Conservation (phyloP, 352 stramenopile species). For the Globisporangium iwayamae region DNA sequence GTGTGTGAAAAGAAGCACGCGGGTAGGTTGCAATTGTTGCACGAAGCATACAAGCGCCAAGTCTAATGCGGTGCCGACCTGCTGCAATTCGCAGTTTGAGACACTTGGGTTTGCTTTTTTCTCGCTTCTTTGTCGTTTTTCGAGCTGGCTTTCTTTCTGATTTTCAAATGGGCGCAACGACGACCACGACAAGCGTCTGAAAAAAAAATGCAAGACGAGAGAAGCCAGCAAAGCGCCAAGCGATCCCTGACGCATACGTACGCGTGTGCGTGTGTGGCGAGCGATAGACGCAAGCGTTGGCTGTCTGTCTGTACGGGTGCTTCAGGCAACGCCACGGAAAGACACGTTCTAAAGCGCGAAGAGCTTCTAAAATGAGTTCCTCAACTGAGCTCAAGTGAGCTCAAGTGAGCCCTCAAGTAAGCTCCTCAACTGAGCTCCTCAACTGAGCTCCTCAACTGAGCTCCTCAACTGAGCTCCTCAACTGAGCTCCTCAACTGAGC, state of each 20-base stretch:
- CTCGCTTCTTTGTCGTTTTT: conserved; percentile 2
- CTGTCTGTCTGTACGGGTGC: neutral
- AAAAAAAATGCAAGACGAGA: neutral
- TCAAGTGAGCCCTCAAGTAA: too few species aligned
- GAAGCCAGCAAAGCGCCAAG: neutral
- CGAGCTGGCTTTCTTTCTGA: conserved; percentile 11
- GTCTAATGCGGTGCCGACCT: neutral
- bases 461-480: too few species aligned
- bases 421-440: too few species aligned
- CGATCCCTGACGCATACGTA: neutral
- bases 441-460: too few species aligned
- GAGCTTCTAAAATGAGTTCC: too few species aligned
- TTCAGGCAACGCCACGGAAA: too few species aligned
- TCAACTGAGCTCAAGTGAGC: too few species aligned
- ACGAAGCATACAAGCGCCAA: neutral
- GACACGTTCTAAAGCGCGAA: too few species aligned
- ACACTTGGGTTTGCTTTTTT: conserved; percentile 11
- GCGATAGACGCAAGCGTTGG: neutral
- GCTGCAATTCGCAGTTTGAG: conserved; percentile 1
- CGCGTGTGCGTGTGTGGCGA: neutral
- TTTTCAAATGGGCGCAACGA: neutral
- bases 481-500: too few species aligned
- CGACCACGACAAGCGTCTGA: neutral
- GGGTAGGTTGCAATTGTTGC: neutral
- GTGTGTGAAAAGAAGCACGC: neutral